Evolutionary conservation across 2,329 filamentous ascomycete species (phyloP), one percentile per base, ranked within the genome.

Genomic region (Epichloe aotearoae): DNA sequence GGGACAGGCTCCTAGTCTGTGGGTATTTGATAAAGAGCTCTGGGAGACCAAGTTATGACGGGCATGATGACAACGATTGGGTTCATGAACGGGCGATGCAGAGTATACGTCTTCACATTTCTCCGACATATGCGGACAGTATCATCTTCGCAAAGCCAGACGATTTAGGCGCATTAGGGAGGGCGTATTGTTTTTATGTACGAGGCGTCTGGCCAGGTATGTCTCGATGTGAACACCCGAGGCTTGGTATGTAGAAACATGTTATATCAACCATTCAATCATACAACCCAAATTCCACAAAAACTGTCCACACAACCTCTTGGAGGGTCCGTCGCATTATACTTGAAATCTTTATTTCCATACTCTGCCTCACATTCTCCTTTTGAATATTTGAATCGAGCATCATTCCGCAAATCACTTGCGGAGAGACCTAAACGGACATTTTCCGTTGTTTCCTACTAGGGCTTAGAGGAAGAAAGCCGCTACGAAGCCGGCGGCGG

Each of bases 401-500:
- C 1, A 4, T 30, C 30, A 30, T 30, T 30, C 30, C 30, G 30
- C 8, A 30, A 30, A 30, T 30, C 10, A 30, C 30, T 30, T 30
- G 30, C 30, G 1, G 30, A 30, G 30, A 30, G 8, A 30, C 10
- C 30, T 30, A 1, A 30, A 30, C 3, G 30, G 30, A 30, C 8
- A 30, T 30, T 30, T 30, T 30, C 10, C 20, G 8, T 11, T 3
- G 23, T 43, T 43, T 23, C 26, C 4, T 5, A 3, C 15, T 11
- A 19, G 26, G 10, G 10, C 7, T 67, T 68, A 76, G 49, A 75
- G 52, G 52, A 75, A 60, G 56, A 65, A 69, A 50, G 62, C 69
- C 45, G 63, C 70, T 10, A 66, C 56, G 34, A 71, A 52, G 20
- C 69, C 73, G 23, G 67, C 58, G 12, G 64, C 59, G 6, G 65